Base-by-base conservation (phyloP, 192 early-diverging fungal species). In the Diversispora epigaea region DNA sequence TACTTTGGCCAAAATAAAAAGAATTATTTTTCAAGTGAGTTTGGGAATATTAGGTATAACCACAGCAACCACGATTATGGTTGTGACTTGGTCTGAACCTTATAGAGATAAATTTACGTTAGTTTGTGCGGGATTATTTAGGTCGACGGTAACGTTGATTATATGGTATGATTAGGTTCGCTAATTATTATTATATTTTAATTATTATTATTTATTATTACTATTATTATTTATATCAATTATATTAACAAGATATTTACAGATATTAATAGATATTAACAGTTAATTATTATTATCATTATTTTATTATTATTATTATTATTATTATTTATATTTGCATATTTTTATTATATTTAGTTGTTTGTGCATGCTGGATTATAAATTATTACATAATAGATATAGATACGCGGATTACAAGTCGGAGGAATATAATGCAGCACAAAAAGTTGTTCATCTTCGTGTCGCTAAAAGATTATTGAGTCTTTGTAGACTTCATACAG, bases 311-410 rank as follows among this genome's bases (percentile, higher is more conserved):
- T 4, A 17, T 54, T 11, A 54, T n/a, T n/a, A n/a, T n/a, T 54
- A 17, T 17, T 4, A 4, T 54, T 54, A 14, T 17, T 54, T 54
- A 10, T n/a, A 47, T 22, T 52, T 68, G 11, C 15, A 68, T 50
- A 32, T 71, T 43, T 71, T 58, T 10, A 21, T 22, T 17, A 11
- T 52, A 21, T 15, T 9, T 32, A 85, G 84, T 4, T 81, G 76
- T 11, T 50, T 83, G 8, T 85, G 84, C 50, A 86, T 84, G 80
- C 73, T 77, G 3, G 83, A 86, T 41, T 86, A 86, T 76, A 86
- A 86, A 73, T 63, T 82, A 12, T 64, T 86, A 68, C 82, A 86
- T 61, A 58, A 81, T 19, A 66, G 79, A 44, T 83, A 84, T 76
- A 72, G 73, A n/a, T 73, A 76, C 10, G 70, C 61, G 3, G 85